A percentile compares a stretch with the other conserved stretches of the same genome.
These are phyloP conservation scores for Hypocrella siamensis DNA, from an alignment of 2,329 filamentous ascomycete species.

Conservation along the genomic window DNA sequence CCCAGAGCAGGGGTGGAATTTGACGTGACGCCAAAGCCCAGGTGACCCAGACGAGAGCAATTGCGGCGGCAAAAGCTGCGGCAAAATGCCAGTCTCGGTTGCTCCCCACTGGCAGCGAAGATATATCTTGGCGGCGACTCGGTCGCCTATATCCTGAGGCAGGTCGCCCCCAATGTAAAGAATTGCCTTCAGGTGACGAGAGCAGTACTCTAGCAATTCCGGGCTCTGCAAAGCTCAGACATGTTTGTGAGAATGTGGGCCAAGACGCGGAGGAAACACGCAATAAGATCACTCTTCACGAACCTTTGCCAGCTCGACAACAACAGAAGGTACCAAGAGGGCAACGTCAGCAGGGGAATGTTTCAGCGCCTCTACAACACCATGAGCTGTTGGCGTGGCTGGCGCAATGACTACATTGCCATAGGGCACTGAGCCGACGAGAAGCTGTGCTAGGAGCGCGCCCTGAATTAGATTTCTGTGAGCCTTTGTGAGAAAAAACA, in stretches of 20 bases:
- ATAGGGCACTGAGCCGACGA: neutral
- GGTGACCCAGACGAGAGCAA: neutral
- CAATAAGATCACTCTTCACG: neutral
- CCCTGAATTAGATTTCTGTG: neutral
- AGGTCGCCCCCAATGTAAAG: slow-evolving; percentile 2
- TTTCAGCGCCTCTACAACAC: neutral
- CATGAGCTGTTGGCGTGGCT: neutral
- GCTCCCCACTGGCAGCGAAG: slow-evolving; percentile 2
- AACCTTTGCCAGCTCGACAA: neutral
- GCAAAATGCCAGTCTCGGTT: slow-evolving; percentile 1
- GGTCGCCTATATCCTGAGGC: slow-evolving; percentile 1
- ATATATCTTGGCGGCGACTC: slow-evolving; percentile 1
- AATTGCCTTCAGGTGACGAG: slow-evolving; percentile 2
- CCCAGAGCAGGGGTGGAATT: slow-evolving; percentile 1
- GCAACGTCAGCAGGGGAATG: neutral
- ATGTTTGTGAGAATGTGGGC: neutral
- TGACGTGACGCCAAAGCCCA: neutral
- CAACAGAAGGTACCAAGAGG: slow-evolving; percentile 2
- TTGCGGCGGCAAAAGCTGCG: neutral
- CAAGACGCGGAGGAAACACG: too few species aligned
- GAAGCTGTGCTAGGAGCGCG: neutral
- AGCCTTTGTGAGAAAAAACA: neutral
- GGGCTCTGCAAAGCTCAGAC: neutral
- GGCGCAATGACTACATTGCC: slow-evolving; percentile 1
- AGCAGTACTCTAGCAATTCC: slow-evolving; percentile 1